Conservation (phyloP, 345 rosid genomes). For the Firmiana major region DNA sequence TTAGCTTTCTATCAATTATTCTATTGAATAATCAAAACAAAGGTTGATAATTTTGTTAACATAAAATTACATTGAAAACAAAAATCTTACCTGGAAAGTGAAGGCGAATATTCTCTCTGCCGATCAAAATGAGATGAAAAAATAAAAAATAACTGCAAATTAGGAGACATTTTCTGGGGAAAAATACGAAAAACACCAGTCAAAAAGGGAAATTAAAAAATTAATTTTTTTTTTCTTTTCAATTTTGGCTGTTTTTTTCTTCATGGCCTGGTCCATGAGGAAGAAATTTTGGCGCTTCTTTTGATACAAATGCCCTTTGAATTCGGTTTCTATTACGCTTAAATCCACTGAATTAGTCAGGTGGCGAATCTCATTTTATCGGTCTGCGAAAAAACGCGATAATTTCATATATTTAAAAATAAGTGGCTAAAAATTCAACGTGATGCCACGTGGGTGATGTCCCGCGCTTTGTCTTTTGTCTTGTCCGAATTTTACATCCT, state of each 20-base stretch:
- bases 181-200: slow-evolving; percentile 3
- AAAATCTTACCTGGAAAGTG: slow-evolving; percentile 23
- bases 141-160: slow-evolving; percentile 2
- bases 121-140: not conserved
- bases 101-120: slow-evolving; percentile 6
- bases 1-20: not conserved
- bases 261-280: slow-evolving; percentile 7
- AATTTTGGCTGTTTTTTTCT: slow-evolving; percentile 2
- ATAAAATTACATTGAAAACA: not conserved
- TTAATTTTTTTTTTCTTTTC: not conserved
- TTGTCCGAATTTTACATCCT: not conserved
- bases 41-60: not conserved
- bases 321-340: not conserved
- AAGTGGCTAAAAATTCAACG: not conserved
- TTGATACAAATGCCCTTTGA: slow-evolving; percentile 17
- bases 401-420: not conserved
- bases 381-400: slow-evolving; percentile 12
- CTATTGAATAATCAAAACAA: not conserved
- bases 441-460: slow-evolving; percentile 24
- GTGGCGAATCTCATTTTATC: not conserved
- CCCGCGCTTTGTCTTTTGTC: slow-evolving; percentile 14
- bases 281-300: slow-evolving; percentile 32
- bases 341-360: not conserved
- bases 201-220: not conserved
- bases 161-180: not conserved